Evolutionary conservation across 352 stramenopile genomes (phyloP), one percentile per base, ranked within the genome.

Genomic region (Phytophthora meadii): DNA sequence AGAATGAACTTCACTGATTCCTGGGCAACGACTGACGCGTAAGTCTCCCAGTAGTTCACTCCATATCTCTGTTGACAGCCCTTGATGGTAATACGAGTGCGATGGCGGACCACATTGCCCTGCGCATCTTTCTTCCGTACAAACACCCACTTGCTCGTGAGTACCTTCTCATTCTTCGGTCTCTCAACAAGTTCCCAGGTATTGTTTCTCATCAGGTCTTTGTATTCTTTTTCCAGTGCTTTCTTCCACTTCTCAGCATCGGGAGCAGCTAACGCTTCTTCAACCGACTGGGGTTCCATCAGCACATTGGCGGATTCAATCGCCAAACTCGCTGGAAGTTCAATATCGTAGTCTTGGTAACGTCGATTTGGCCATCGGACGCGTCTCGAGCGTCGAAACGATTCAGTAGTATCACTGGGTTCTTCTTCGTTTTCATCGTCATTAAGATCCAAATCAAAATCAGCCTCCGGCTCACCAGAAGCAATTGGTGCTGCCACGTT

Each of bases 71-170:
- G 30, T 7, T 61, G 41, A 15, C 54, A 61, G 5, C 42, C 28
- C n/a, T 53, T 53, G 11, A 61, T 61, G 8, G 54, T 37, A 10
- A 61, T 61, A 2, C 54, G 41, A 19, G 54, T 19, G 5, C 41
- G 41, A 34, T 53, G 30, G 11, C 41, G 41, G 3, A 28, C 41
- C 0, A 53, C 54, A 2, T 52, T 4, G 8, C 41, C 54, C 14
- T 25, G 17, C 1, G 53, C 17, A 41, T 61, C 44, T 2, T 19
- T 12, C 3, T 61, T 61, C 2, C 28, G 17, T 4, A 61, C 54
- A 39, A 45, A 61, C 10, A 61, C 28, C 41, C 30, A 61, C 14
- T 32, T 61, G 37, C 42, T 53, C 0, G 5, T 53, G 7, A 61
- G 14, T 14, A 53, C 30, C n/a, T 61, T 61, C 2, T 5, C 22